phyloP scores from a whole-genome alignment of 73 alveolate genomes.

The Symbiodinium pilosum region DNA sequence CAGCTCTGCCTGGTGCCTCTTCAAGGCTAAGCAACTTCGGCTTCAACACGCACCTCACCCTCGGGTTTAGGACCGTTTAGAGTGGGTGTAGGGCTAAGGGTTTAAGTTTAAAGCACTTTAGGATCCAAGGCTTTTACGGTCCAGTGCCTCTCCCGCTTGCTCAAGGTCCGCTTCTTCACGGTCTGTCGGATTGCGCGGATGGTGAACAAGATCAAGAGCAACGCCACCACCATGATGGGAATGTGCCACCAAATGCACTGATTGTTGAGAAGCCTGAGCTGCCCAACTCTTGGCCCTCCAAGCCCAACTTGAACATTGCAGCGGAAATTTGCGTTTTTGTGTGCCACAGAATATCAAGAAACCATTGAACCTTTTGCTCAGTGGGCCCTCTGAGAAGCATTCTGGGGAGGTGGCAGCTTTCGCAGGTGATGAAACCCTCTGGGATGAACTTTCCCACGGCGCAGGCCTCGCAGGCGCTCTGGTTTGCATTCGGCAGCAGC shows the following conservation, averaged over 20 bases:
- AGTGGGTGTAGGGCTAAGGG: too few relatives aligned
- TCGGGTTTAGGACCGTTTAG: too few relatives aligned
- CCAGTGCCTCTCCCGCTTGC: background rate
- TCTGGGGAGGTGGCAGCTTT: background rate
- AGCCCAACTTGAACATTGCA: too few relatives aligned
- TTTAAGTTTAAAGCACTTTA: too few relatives aligned
- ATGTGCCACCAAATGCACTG: background rate
- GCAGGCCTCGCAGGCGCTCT: background rate
- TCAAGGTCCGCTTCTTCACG: background rate
- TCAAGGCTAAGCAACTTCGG: background rate
- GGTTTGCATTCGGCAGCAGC: background rate
- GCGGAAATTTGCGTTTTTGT: too few relatives aligned
- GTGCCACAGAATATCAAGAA: too few relatives aligned
- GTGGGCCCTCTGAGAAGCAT: too few relatives aligned
- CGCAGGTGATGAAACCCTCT: background rate
- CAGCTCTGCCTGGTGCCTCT: too few relatives aligned
- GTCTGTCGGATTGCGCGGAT: background rate
- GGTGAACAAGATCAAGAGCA: background rate
- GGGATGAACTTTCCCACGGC: background rate
- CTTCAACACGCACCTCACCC: background rate
- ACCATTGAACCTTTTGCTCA: too few relatives aligned
- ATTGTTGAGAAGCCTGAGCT: background rate
- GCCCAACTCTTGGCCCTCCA: too few relatives aligned
- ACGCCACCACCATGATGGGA: background rate
- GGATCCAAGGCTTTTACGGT: too few relatives aligned